Evolutionary conservation across 352 stramenopile genomes (phyloP).

Genomic region (Globisporangium paroecandrum): DNA sequence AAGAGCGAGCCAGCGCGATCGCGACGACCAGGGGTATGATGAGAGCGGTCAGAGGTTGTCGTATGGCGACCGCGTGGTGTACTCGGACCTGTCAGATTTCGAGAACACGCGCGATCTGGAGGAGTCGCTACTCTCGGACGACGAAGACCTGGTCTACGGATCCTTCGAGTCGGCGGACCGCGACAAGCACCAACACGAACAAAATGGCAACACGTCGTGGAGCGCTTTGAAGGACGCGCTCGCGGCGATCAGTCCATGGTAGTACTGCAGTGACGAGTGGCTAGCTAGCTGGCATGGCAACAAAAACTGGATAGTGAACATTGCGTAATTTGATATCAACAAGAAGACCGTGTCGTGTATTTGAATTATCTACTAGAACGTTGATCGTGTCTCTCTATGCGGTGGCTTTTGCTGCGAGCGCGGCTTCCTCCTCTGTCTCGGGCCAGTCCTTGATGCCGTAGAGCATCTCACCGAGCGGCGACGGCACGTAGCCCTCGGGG

Average conservation of each 20-base stretch:
- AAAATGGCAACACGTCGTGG: conserved; percentile 33
- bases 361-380: not conserved
- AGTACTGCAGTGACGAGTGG: not conserved
- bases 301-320: not conserved
- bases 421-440: conserved; percentile 18
- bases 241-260: conserved; percentile 76
- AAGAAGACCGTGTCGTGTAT: not conserved
- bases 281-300: not conserved
- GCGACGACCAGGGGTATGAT: not conserved
- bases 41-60: conserved; percentile 10
- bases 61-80: conserved; percentile 13
- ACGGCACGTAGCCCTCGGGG: conserved; percentile 30
- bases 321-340: conserved; percentile 1
- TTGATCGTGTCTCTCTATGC: conserved; percentile 4
- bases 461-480: conserved; percentile 30
- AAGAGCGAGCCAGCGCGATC: not conserved
- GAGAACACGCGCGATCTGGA: conserved; percentile 51
- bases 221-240: conserved; percentile 49
- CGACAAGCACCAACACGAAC: conserved; percentile 13
- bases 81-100: conserved; percentile 13
- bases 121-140: conserved; percentile 63
- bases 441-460: conserved; percentile 37
- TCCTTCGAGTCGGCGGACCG: conserved; percentile 37
- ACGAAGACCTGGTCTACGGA: conserved; percentile 65
- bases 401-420: conserved; percentile 4